Evolutionary conservation across 495 filamentous ascomycete species (phyloP), one percentile per base, ranked within the genome.

Genomic region (Cladorrhinum samala): DNA sequence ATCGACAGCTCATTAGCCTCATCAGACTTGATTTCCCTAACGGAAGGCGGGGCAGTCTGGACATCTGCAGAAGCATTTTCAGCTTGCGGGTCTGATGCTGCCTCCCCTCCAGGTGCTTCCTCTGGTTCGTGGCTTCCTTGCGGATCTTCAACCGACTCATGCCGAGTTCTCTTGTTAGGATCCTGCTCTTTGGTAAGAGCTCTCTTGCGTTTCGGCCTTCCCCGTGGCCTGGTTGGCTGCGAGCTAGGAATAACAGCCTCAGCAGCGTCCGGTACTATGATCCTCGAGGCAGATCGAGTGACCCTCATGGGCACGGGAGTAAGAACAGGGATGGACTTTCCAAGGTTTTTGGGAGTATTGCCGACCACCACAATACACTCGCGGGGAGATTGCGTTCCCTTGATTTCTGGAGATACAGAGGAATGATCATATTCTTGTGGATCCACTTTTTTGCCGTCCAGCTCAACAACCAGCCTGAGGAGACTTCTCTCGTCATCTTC

Each of bases 401-500:
- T 65, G 57, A 54, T 65, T 30, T 55, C 46, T 49, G 64, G n/a
- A 30, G 72, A 50, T 17, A 46, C 46, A 17, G 56, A 47, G 13
- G 58, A 50, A 3, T 46, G 55, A n/a, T 30, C 16, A 48, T 60
- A 58, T 30, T 58, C 51, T 21, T 37, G 46, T 30, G 52, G 56
- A 14, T 63, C 56, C 33, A 59, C 55, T 30, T 67, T 67, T 2
- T 56, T 62, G 9, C 68, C 61, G 42, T 78, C 76, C 11, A 75
- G 50, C 41, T 77, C 74, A 36, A 71, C 69, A 3, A 75, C 70
- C 7, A 79, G 54, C 49, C 72, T 62, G 18, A 75, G 49, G 3
- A 77, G 62, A 40, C 72, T 74, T 11, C 55, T 62, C n/a, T 78
- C 74, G 49, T 77, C 76, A 9, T 58, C 61, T 19, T 79, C 72